Evolutionary conservation across 305 asterid species (phyloP).

Genomic region (Rubia tinctorum): DNA sequence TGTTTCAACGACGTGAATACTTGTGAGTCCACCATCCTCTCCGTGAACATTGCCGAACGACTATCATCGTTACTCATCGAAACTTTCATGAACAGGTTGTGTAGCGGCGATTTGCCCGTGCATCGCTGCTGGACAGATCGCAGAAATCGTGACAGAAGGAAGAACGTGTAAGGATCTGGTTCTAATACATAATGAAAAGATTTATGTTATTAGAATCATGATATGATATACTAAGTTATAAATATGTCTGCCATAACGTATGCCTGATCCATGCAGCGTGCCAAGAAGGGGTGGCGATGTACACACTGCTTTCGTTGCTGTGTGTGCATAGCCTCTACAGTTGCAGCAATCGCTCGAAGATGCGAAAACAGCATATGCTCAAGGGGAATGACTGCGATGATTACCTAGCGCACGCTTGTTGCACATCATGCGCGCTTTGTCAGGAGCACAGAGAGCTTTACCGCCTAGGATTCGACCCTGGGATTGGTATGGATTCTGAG

Average conservation of each 20-base stretch:
- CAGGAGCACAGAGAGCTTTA: slow-evolving; percentile 40
- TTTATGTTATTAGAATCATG: too few relatives aligned
- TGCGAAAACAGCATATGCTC: slow-evolving; percentile 30
- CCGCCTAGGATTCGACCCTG: slow-evolving; percentile 37
- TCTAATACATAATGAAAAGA: not conserved
- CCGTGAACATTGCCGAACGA: not conserved
- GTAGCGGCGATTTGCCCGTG: slow-evolving; percentile 31
- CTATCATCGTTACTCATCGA: not conserved
- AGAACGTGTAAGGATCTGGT: slow-evolving; percentile 23
- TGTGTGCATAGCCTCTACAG: slow-evolving; percentile 18
- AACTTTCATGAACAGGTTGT: slow-evolving; percentile 21
- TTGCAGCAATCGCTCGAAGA: slow-evolving; percentile 20
- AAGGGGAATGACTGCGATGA: slow-evolving; percentile 26
- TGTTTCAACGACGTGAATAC: slow-evolving; percentile 24
- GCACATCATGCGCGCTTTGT: slow-evolving; percentile 31
- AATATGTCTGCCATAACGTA: too few relatives aligned
- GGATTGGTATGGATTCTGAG: slow-evolving; percentile 25
- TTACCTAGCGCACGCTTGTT: slow-evolving; percentile 26
- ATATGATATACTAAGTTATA: too few relatives aligned
- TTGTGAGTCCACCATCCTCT: slow-evolving; percentile 15
- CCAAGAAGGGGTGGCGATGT: slow-evolving; percentile 27
- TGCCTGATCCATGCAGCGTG: slow-evolving; percentile 19
- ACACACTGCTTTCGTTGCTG: slow-evolving; percentile 9
- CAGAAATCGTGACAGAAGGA: slow-evolving; percentile 37
- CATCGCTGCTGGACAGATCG: slow-evolving; percentile 29